Evolutionary conservation across 441 rosid species (phyloP).

Genomic region (Eugenia klotzschiana): DNA sequence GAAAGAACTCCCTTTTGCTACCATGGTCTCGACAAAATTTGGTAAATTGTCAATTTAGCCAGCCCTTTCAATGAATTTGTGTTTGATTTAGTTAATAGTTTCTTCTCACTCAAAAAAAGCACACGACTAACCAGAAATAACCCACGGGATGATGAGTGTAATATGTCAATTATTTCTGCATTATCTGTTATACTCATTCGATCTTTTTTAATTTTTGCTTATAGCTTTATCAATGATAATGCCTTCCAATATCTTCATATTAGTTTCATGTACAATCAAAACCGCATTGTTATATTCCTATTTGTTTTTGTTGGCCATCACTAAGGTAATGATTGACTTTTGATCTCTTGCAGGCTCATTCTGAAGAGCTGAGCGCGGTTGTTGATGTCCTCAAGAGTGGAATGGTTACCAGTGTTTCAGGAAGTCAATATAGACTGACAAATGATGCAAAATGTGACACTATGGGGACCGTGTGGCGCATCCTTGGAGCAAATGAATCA

Average conservation of each 20-base stretch:
- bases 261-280: background rate
- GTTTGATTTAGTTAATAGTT: background rate
- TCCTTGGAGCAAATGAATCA: slow-evolving; percentile 70
- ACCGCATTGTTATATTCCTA: background rate
- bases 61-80: background rate
- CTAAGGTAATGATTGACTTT: background rate
- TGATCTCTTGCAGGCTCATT: slow-evolving; percentile 55
- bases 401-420: slow-evolving; percentile 85
- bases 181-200: background rate
- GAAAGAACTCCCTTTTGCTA: background rate
- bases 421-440: slow-evolving; percentile 85
- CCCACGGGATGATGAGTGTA: background rate
- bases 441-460: slow-evolving; percentile 94
- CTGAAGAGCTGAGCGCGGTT: slow-evolving; percentile 84
- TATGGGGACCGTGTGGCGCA: slow-evolving; percentile 97
- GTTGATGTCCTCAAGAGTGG: slow-evolving; percentile 97
- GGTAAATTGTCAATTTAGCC: background rate
- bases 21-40: background rate
- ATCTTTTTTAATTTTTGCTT: background rate
- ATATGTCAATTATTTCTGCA: background rate
- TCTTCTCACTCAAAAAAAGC: background rate
- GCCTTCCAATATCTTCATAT: background rate
- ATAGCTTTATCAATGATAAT: background rate
- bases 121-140: background rate
- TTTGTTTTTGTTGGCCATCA: background rate